Conservation (phyloP, 345 rosid species). For the Stellera chamaejasme region DNA sequence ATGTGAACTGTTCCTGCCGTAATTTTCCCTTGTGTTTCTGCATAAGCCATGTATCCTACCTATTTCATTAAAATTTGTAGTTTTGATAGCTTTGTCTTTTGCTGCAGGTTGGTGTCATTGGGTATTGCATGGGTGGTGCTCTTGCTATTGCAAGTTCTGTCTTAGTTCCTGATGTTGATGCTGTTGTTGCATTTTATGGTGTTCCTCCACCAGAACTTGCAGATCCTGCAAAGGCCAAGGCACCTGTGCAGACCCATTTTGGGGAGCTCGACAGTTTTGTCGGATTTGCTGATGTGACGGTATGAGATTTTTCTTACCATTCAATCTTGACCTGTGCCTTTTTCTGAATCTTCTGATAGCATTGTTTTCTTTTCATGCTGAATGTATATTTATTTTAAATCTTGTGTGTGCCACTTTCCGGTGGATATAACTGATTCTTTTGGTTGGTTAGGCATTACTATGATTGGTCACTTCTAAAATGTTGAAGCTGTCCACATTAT, state of each 20-base stretch:
- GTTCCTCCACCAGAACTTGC: constrained; percentile 79
- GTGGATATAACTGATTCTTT: too few relatives aligned
- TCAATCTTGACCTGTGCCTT: background rate
- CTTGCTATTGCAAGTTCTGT: constrained; percentile 88
- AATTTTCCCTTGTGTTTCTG: too few relatives aligned
- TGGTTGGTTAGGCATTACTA: too few relatives aligned
- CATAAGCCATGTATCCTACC: too few relatives aligned
- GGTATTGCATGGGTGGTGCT: constrained; percentile 97
- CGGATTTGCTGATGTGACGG: constrained; percentile 84
- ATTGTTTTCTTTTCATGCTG: too few relatives aligned
- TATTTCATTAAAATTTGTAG: too few relatives aligned
- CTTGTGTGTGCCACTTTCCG: too few relatives aligned
- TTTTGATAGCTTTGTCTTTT: background rate
- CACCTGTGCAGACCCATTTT: constrained; percentile 85
- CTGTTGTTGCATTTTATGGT: constrained; percentile 85
- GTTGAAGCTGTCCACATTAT: too few relatives aligned
- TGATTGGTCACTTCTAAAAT: too few relatives aligned
- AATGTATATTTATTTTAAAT: too few relatives aligned
- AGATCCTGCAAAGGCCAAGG: constrained; percentile 74
- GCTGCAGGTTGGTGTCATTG: constrained; percentile 83
- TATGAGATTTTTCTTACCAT: constrained; percentile 16
- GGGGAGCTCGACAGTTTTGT: constrained; percentile 83
- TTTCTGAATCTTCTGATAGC: too few relatives aligned
- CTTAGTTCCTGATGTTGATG: constrained; percentile 77
- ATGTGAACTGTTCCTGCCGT: too few relatives aligned